Base-by-base conservation (phyloP, 768 basidiomycete species). In the Rhizopogon roseolus region DNA sequence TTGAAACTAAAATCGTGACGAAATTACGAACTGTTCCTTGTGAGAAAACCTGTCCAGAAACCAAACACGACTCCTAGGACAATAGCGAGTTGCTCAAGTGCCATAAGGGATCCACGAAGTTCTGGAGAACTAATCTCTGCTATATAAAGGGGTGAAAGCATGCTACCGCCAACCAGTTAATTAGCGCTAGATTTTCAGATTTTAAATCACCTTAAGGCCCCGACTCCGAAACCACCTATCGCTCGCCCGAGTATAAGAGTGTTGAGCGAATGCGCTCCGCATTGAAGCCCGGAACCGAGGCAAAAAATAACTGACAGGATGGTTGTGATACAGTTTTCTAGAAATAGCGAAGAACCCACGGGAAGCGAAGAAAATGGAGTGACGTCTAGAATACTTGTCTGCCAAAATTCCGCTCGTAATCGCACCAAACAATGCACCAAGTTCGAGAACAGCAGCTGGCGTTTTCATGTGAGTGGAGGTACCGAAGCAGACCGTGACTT, bases 91-190 rank as follows among this genome's bases (percentile, higher is more conserved):
- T 92, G 90, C 61, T 93, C 90, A 3, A 93, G 73, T 1, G 88
- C 84, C 69, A 91, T 76, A 17, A 93, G 76, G 0, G 89, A 88
- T 9, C 90, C 90, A 14, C 90, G 79, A 0, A 86, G 76, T 66
- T 90, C 88, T 0, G 90, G 89, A 9, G 89, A 81, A 56, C 86
- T 86, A 49, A 93, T 93, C 69, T 93, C 90, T 1, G 89, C 83
- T 77, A 91, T 90, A 67, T 91, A 92, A 22, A 91, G 71, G 0
- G 88, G 88, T 0, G 82, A 82, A n/a, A 90, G 73, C 81, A 86
- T 90, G 62, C 89, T 90, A 49, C 3, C 29, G 3, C 29, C 49
- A 37, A n/a, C 29, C n/a, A 43, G 19, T 54, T 37, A 19, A 17
- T 5, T 32, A 39, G 11, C 9, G 10, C 16, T 17, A 40, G 29